Conservation (phyloP, 192 early-diverging fungal genomes). For the Entomortierella lignicola region DNA sequence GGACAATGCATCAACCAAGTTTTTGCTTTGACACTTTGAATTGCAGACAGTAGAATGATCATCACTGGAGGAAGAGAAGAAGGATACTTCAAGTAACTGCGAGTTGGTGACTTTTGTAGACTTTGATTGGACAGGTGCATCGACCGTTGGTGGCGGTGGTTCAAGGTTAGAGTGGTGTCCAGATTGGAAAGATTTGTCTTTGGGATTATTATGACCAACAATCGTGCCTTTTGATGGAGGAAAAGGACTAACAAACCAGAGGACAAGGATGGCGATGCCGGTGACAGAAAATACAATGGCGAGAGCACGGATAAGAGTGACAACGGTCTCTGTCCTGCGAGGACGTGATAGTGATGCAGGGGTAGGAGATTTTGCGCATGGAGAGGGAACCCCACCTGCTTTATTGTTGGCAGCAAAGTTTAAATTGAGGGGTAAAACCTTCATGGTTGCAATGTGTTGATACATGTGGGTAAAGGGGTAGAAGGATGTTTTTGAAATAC, state of each 20-base stretch:
- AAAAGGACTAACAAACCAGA: no score
- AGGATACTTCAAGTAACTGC: no score
- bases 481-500: neutral
- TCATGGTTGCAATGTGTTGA: conserved; percentile 13
- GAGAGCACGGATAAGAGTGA: conserved; percentile 34
- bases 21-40: conserved; percentile 18
- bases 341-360: conserved; percentile 43
- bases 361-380: conserved; percentile 48
- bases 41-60: no score
- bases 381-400: conserved; percentile 13
- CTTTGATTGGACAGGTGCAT: conserved; percentile 6
- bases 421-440: conserved; percentile 29
- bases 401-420: conserved; percentile 6
- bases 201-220: no score
- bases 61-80: no score
- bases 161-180: conserved; percentile 26
- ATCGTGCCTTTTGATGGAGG: no score
- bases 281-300: conserved; percentile 31
- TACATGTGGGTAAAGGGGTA: neutral
- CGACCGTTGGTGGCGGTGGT: conserved; percentile 15
- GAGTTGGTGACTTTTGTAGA: no score
- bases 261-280: conserved; percentile 16
- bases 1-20: conserved; percentile 30
- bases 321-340: conserved; percentile 24
- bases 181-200: conserved; percentile 19